A percentile compares a stretch with the other conserved stretches of the same genome.
These are phyloP conservation scores for Lentinula guzmanii DNA, from an alignment of 768 basidiomycete species.

Conservation along the genomic window DNA sequence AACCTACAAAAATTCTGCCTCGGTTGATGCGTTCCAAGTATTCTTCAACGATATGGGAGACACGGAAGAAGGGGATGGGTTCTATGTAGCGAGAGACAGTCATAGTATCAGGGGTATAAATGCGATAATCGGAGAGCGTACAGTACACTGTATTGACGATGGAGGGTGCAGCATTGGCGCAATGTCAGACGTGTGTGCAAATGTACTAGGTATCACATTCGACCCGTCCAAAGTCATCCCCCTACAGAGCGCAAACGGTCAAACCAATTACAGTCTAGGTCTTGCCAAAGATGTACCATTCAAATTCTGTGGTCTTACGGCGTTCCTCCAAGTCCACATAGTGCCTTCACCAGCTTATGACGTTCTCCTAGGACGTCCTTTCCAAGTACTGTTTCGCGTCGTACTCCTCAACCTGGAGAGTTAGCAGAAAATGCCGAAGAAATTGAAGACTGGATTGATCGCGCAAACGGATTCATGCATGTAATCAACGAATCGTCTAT, in stretches of 20 bases:
- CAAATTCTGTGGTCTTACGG: not conserved
- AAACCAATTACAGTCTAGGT: not conserved
- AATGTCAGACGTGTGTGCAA: not conserved
- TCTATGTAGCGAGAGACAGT: not conserved
- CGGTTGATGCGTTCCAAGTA: not conserved
- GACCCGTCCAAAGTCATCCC: not conserved
- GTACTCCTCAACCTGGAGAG: not conserved
- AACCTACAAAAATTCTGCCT: too few relatives aligned
- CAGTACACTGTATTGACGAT: not conserved
- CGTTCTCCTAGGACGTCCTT: conserved; percentile 10
- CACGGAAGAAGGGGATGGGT: not conserved
- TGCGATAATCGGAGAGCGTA: not conserved
- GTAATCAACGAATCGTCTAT: not conserved
- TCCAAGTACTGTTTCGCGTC: conserved; percentile 16
- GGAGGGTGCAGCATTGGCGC: not conserved
- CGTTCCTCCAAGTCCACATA: conserved; percentile 11
- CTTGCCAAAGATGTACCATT: not conserved
- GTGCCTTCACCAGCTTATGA: conserved; percentile 8
- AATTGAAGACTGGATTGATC: not conserved
- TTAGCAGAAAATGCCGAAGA: conserved; percentile 12
- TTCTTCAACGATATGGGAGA: not conserved
- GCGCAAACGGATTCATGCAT: not conserved
- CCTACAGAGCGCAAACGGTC: not conserved
- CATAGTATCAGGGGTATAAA: not conserved
- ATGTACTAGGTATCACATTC: not conserved